phyloP scores from a whole-genome alignment of 2,329 filamentous ascomycete species.

The Helicocarpus griseus region DNA sequence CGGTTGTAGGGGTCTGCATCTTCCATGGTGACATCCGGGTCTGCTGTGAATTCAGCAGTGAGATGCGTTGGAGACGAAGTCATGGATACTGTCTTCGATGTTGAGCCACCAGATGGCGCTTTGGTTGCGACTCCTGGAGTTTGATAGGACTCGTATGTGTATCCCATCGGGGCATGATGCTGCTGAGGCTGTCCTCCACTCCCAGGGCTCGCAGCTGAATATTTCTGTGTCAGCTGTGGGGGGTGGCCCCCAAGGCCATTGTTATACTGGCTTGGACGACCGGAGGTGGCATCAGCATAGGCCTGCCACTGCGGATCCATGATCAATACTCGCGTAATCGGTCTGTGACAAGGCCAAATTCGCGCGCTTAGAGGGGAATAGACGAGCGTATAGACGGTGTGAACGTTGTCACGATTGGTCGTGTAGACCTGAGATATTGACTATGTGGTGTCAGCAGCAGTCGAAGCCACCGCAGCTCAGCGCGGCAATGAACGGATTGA shows the following conservation, averaged over 20 bases:
- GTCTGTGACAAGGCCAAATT: background rate
- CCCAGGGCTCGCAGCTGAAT: conserved; percentile 18
- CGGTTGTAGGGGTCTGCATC: conserved; percentile 78
- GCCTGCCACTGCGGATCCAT: conserved; percentile 58
- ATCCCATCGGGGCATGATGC: conserved; percentile 46
- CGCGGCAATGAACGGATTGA: background rate
- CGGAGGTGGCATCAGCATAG: conserved; percentile 53
- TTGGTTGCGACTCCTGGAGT: conserved; percentile 26
- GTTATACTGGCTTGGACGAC: conserved; percentile 56
- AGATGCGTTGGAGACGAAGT: conserved; percentile 52
- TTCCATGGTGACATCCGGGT: conserved; percentile 76
- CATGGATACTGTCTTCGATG: conserved; percentile 43
- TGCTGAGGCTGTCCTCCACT: conserved; percentile 20
- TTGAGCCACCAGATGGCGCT: conserved; percentile 26
- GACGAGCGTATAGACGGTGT: conserved; percentile 16
- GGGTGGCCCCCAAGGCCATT: conserved; percentile 41
- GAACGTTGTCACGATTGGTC: conserved; percentile 9
- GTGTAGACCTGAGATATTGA: background rate
- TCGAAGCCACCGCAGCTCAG: background rate
- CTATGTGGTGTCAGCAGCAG: background rate
- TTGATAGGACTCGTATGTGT: conserved; percentile 61
- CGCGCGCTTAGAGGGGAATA: conserved; percentile 6
- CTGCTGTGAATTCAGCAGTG: conserved; percentile 55
- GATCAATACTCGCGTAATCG: conserved; percentile 14
- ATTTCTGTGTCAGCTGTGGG: conserved; percentile 42